Conservation (phyloP, 129 eudicot genomes). For the Artemisia tridentata region DNA sequence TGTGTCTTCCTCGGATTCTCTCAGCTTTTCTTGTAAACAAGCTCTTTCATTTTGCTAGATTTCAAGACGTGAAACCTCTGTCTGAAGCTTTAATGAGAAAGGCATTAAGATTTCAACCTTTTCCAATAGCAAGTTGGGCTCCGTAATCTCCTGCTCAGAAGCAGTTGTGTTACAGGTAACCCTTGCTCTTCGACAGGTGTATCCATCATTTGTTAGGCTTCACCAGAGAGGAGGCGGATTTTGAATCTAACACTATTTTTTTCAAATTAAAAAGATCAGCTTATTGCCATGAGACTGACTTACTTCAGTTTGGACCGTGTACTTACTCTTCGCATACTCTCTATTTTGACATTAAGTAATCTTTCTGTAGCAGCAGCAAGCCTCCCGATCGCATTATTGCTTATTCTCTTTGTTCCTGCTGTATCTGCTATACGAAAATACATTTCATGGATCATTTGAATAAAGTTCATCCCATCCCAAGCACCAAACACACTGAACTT, state of each 20-base stretch:
- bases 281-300: neutral
- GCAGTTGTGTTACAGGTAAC: conserved; percentile 86
- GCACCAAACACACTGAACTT: conserved; percentile 72
- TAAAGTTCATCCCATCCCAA: conserved; percentile 65
- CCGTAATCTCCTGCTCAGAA: conserved; percentile 81
- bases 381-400: conserved; percentile 51
- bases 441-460: conserved; percentile 54
- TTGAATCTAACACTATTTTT: conserved; percentile 55
- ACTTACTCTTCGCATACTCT: conserved; percentile 76
- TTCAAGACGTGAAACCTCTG: conserved; percentile 81
- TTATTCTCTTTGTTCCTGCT: conserved; percentile 48
- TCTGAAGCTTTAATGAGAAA: conserved; percentile 57
- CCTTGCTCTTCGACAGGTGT: conserved; percentile 86
- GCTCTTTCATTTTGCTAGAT: conserved; percentile 92
- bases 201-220: conserved; percentile 96
- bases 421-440: conserved; percentile 63
- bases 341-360: conserved; percentile 65
- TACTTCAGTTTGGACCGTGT: neutral
- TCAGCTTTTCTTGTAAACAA: conserved; percentile 83
- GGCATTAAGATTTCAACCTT: conserved; percentile 8
- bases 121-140: conserved; percentile 55
- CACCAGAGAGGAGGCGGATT: conserved; percentile 72
- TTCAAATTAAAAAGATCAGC: conserved; percentile 19
- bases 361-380: conserved; percentile 54
- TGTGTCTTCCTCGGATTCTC: conserved; percentile 77